Evolutionary conservation across 805 yeast species (phyloP).

Genomic region (Maudiozyma pseudohumilis): DNA sequence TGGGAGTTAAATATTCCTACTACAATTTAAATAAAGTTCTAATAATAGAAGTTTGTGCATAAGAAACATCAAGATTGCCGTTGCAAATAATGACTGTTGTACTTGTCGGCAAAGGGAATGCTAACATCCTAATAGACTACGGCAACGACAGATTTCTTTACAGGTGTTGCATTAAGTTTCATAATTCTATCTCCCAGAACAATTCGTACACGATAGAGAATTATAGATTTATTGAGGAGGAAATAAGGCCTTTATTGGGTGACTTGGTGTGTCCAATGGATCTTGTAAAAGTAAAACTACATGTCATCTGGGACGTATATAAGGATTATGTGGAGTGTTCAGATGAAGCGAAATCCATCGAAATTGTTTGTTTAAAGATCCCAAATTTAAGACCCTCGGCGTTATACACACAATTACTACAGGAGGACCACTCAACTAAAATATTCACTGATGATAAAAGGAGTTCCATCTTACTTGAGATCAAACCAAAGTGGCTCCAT

Average conservation of each 20-base stretch:
- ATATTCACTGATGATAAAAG: conserved; percentile 6
- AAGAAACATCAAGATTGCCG: no score
- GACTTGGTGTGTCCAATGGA: conserved; percentile 12
- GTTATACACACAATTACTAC: conserved; percentile 1
- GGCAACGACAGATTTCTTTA: conserved; percentile 10
- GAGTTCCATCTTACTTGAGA: conserved; percentile 14
- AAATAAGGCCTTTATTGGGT: conserved; percentile 9
- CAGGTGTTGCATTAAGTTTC: conserved; percentile 19
- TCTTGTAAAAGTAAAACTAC: conserved; percentile 4
- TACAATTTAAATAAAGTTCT: no score
- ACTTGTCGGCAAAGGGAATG: conserved; percentile 20
- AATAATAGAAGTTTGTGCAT: no score
- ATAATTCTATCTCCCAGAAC: conserved; percentile 10
- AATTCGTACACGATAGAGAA: conserved; percentile 19
- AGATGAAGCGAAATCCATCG: conserved; percentile 1
- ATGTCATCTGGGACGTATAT: not conserved
- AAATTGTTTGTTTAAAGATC: conserved; percentile 10
- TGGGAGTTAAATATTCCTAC: no score
- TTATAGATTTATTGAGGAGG: conserved; percentile 8
- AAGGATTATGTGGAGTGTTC: not conserved
- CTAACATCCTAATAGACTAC: conserved; percentile 18
- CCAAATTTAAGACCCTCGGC: conserved; percentile 11
- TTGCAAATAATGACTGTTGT: not conserved
- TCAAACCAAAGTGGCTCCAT: conserved; percentile 28
- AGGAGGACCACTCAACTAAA: conserved; percentile 20